Evolutionary conservation across 768 basidiomycete species (phyloP).

Genomic region (Leccinum uliginosum): DNA sequence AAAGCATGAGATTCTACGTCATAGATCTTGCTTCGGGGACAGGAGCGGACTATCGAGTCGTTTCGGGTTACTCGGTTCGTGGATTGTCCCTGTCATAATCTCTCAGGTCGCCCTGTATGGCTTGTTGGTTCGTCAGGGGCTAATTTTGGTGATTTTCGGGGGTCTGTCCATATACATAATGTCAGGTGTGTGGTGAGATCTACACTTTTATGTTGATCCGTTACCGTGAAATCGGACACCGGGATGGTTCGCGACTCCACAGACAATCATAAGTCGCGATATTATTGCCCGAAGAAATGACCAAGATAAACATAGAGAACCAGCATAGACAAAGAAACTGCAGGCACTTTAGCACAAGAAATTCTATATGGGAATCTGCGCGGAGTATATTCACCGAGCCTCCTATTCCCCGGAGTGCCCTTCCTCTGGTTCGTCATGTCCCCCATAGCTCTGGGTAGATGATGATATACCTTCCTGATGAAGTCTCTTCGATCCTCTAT

Average conservation of each 20-base stretch:
- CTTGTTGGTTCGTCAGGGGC: background rate
- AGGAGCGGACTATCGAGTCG: conserved; percentile 8
- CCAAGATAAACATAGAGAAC: conserved; percentile 15
- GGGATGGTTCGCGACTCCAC: conserved; percentile 10
- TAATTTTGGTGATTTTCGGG: conserved; percentile 23
- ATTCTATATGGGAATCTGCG: conserved; percentile 27
- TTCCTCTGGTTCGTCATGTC: conserved; percentile 31
- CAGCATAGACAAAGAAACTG: conserved; percentile 13
- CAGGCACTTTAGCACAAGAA: conserved; percentile 32
- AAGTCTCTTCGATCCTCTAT: conserved; percentile 57
- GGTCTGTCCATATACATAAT: background rate
- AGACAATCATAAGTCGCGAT: conserved; percentile 17
- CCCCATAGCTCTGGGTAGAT: conserved; percentile 24
- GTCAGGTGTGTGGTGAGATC: conserved; percentile 20
- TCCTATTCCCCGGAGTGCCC: conserved; percentile 30
- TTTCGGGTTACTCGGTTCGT: conserved; percentile 19
- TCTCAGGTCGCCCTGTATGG: conserved; percentile 26
- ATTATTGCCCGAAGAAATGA: conserved; percentile 15
- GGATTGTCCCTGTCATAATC: conserved; percentile 10
- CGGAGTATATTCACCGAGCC: conserved; percentile 21
- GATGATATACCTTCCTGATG: conserved; percentile 41
- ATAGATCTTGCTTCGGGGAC: conserved; percentile 14
- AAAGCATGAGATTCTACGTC: conserved; percentile 14
- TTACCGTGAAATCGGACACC: conserved; percentile 11
- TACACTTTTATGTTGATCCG: conserved; percentile 29